Conservation (phyloP, 2,329 filamentous ascomycete genomes). For the Monascus ruber region DNA sequence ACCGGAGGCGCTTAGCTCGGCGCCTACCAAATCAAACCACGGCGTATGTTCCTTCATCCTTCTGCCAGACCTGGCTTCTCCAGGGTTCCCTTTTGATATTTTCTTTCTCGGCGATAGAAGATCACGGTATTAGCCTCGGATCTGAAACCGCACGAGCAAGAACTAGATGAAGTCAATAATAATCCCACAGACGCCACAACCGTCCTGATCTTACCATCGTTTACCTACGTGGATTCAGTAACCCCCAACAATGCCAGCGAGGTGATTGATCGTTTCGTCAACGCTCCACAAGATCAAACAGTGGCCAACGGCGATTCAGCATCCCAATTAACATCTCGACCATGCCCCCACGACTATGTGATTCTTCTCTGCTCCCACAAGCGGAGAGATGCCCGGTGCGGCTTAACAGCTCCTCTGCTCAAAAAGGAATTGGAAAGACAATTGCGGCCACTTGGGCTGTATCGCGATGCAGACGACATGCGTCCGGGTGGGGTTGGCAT, state of each 20-base stretch:
- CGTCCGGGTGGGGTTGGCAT: constrained; percentile 76
- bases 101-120: constrained; percentile 8
- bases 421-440: constrained; percentile 73
- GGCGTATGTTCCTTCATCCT: constrained; percentile 41
- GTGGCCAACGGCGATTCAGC: constrained; percentile 40
- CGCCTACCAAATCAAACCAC: constrained; percentile 49
- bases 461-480: constrained; percentile 71
- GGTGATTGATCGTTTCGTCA: constrained; percentile 57
- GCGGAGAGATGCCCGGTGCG: constrained; percentile 81
- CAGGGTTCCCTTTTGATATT: too few species aligned
- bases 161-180: constrained; percentile 2
- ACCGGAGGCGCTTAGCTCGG: constrained; percentile 36
- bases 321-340: constrained; percentile 34
- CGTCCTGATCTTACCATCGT: constrained; percentile 69
- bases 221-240: constrained; percentile 67
- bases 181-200: constrained; percentile 44
- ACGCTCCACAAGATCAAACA: constrained; percentile 53
- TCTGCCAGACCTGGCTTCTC: too few species aligned
- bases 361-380: constrained; percentile 83
- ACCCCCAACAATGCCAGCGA: constrained; percentile 52
- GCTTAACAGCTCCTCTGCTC: constrained; percentile 74
- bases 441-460: constrained; percentile 65
- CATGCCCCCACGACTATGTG: constrained; percentile 67
- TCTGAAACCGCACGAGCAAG: constrained; percentile 10
- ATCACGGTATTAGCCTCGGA: constrained; percentile 29